phyloP scores from a whole-genome alignment of 2,329 filamentous ascomycete species.

The Penicillium frequentans region DNA sequence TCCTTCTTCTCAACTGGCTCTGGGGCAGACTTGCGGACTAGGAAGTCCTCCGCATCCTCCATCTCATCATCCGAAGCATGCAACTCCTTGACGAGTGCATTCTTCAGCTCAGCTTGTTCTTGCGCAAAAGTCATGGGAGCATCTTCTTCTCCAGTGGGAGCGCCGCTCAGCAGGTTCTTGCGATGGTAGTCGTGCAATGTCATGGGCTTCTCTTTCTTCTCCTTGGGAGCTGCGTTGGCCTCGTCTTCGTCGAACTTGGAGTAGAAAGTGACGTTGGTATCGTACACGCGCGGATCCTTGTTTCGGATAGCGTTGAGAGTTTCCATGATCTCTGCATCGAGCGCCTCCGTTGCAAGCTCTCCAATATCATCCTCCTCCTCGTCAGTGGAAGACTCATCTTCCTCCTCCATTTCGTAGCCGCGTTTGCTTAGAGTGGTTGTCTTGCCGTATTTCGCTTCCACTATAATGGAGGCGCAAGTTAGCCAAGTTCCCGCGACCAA shows the following conservation, averaged over 20 bases:
- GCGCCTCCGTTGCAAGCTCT: conserved; percentile 77
- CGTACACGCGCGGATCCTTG: conserved; percentile 91
- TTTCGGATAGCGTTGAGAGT: conserved; percentile 83
- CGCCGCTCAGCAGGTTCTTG: conserved; percentile 78
- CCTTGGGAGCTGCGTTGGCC: conserved; percentile 30
- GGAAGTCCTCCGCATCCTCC: conserved; percentile 67
- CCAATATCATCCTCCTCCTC: conserved; percentile 90
- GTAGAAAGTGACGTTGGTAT: conserved; percentile 78
- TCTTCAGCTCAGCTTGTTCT: conserved; percentile 82
- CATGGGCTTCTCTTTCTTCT: conserved; percentile 78
- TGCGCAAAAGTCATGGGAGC: conserved; percentile 73
- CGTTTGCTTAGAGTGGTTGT: conserved; percentile 37
- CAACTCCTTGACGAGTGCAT: conserved; percentile 76
- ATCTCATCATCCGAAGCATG: conserved; percentile 59
- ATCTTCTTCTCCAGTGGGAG: conserved; percentile 56
- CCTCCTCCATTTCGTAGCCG: conserved; percentile 45
- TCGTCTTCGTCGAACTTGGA: conserved; percentile 58
- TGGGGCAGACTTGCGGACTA: conserved; percentile 67
- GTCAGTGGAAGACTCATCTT: conserved; percentile 67
- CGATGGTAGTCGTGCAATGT: conserved; percentile 88
- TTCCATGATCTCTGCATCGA: conserved; percentile 84
- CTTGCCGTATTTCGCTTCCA: conserved; percentile 83
- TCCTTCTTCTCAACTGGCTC: conserved; percentile 39
- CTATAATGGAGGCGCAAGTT: conserved; percentile 43
- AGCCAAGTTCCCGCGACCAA: neutral